Evolutionary conservation across 805 yeast genomes (phyloP).

Genomic region (Pichia exigua): DNA sequence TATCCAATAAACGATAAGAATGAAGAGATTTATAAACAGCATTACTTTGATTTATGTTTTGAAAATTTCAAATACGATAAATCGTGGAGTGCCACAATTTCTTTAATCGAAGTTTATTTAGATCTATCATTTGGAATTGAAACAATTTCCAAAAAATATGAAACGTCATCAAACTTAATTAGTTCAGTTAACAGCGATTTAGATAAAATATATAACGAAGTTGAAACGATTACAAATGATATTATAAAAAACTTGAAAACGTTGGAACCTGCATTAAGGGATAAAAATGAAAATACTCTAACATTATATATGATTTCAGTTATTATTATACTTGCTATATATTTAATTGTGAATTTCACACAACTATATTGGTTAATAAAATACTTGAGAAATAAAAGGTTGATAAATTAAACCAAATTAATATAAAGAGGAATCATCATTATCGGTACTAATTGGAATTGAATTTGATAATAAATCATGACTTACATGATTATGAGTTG

Average conservation of each 20-base stretch:
- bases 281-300: conserved; percentile 23
- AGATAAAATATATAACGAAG: conserved; percentile 14
- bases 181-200: conserved; percentile 7
- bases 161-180: conserved; percentile 12
- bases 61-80: conserved; percentile 24
- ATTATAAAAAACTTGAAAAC: background rate
- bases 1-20: conserved; percentile 14
- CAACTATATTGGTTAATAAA: conserved; percentile 21
- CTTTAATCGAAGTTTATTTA: conserved; percentile 14
- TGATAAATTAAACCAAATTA: conserved; percentile 16
- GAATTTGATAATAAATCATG: background rate
- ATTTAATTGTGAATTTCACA: conserved; percentile 11
- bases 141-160: conserved; percentile 17
- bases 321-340: conserved; percentile 8
- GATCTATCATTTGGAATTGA: conserved; percentile 23
- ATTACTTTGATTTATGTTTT: conserved; percentile 26
- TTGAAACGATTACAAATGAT: conserved; percentile 11
- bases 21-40: conserved; percentile 11
- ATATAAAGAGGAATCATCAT: conserved; percentile 26
- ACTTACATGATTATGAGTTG: background rate
- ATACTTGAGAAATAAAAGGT: conserved; percentile 14
- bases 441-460: conserved; percentile 27
- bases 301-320: conserved; percentile 13
- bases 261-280: conserved; percentile 19
- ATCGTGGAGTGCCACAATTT: conserved; percentile 22